A percentile compares a stretch with the other conserved stretches of the same genome.
Conservation (phyloP, 2,329 filamentous ascomycete genomes). For the Fusarium anguioides region DNA sequence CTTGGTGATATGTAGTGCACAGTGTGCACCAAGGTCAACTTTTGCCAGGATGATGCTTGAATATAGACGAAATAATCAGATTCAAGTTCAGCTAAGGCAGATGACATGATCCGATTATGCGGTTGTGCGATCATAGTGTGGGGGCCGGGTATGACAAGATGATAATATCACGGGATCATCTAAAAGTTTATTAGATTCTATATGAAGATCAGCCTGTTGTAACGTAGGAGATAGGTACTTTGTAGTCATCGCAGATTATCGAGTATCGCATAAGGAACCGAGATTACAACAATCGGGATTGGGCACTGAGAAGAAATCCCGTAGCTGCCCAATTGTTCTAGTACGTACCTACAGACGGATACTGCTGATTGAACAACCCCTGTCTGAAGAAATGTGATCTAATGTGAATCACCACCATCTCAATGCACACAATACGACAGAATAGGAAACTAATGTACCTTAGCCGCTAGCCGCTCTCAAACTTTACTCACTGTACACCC, state of each 20-base stretch:
- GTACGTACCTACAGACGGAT: neutral
- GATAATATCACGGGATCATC: neutral
- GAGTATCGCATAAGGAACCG: neutral
- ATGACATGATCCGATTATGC: conserved; percentile 33
- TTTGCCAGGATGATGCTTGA: conserved; percentile 31
- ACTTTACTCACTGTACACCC: conserved; percentile 24
- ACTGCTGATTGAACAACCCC: conserved; percentile 16
- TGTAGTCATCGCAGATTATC: neutral
- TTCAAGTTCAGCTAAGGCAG: conserved; percentile 13
- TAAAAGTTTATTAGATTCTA: neutral
- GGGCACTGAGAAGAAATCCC: neutral
- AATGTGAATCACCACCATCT: conserved; percentile 22
- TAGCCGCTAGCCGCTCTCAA: conserved; percentile 29
- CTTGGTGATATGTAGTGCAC: conserved; percentile 4
- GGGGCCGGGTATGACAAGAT: conserved; percentile 24
- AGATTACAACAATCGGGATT: neutral
- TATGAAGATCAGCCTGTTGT: neutral
- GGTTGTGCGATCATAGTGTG: conserved; percentile 40
- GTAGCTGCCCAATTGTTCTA: conserved; percentile 24
- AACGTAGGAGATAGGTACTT: neutral
- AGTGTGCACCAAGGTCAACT: conserved; percentile 3
- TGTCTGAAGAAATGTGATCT: conserved; percentile 21
- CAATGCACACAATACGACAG: conserved; percentile 29
- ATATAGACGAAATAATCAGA: neutral
- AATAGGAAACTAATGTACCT: conserved; percentile 24